Evolutionary conservation across 2,329 filamentous ascomycete genomes (phyloP), one percentile per base, ranked within the genome.

Genomic region (Ustilaginoidea virens): DNA sequence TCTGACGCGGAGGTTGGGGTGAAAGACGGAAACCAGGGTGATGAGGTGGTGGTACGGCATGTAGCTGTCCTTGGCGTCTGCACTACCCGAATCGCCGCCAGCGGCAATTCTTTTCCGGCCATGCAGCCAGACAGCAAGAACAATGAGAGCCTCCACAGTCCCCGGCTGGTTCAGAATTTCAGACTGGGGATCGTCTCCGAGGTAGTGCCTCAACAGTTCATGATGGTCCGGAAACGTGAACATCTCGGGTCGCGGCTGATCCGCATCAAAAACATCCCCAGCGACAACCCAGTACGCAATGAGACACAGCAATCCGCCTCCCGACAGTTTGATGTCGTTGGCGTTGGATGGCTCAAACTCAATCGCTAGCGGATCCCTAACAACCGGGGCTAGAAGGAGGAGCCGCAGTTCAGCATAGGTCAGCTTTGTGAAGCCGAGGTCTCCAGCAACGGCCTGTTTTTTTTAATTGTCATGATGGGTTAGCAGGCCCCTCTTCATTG

Each of bases 251-350:
- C 52, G 47, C 9, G 63, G 56, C 28, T 63, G 59, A 37, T 68
- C 57, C 5, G 70, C 63, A 25, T 66, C 60, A 39, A 78, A 78
- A 4, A 77, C 52, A 12, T 71, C 61, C 0, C 67, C 60, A 1
- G 73, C 69, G 39, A 77, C 74, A 23, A 75, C 56, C 53, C 66
- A 70, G 46, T 74, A 76, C 6, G 68, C 64, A 11, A 71, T 52
- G 20, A 79, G 53, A 36, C 68, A 72, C 9, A 74, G 50, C 15
- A 66, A 56, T 4, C 74, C 74, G 5, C 65, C 63, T 1, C 64
- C 65, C 1, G 73, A 74, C 3, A 77, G 54, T 25, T 62, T 58
- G 26, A 77, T 65, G 9, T 63, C 59, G 10, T 63, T 58, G 0
- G 62, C 56, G 1, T 58, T 54, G 11, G 54, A 52, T 14, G 58